A percentile compares a stretch with the other conserved stretches of the same genome.
phyloP scores from a whole-genome alignment of 768 basidiomycete genomes.

The Tylopilus intermedius region DNA sequence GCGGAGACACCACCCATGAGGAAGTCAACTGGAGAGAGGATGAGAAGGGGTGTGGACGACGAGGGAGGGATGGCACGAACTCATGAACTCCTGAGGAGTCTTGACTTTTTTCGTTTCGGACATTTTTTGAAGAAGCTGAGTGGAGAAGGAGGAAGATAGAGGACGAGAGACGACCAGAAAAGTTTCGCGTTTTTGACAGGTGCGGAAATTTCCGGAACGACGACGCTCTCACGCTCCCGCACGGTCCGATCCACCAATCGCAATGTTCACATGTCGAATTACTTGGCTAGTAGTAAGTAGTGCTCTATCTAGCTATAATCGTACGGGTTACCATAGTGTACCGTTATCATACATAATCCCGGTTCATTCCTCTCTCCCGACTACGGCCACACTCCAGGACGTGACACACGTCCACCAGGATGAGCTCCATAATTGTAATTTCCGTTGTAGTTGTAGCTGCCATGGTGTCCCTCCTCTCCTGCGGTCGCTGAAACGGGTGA shows the following conservation, averaged over 20 bases:
- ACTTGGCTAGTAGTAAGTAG: slow-evolving; percentile 2
- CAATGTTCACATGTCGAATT: slow-evolving; percentile 1
- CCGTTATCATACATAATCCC: slow-evolving; percentile 15
- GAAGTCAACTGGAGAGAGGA: slow-evolving; percentile 66
- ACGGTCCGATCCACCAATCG: slow-evolving; percentile 10
- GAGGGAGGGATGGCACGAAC: slow-evolving; percentile 33
- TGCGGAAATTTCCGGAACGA: slow-evolving; percentile 30
- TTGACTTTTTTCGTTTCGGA: slow-evolving; percentile 81
- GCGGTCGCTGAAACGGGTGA: slow-evolving; percentile 16
- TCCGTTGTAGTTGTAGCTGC: slow-evolving; percentile 23
- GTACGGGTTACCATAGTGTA: slow-evolving; percentile 9
- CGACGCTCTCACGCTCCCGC: slow-evolving; percentile 25
- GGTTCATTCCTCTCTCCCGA: slow-evolving; percentile 1
- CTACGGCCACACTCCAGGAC: slow-evolving; percentile 28
- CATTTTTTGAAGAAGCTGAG: slow-evolving; percentile 61
- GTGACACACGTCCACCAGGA: slow-evolving; percentile 20
- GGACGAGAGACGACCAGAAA: slow-evolving; percentile 43
- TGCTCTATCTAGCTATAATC: slow-evolving; percentile 8
- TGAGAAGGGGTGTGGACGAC: slow-evolving; percentile 2
- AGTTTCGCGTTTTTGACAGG: slow-evolving; percentile 43
- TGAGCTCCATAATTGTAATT: slow-evolving; percentile 20
- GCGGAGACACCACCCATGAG: slow-evolving; percentile 95
- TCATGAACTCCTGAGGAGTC: slow-evolving; percentile 85
- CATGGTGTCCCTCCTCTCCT: slow-evolving; percentile 19
- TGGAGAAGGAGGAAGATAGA: slow-evolving; percentile 42